Base-by-base conservation (phyloP, 495 filamentous ascomycete species). In the Trypethelium eluteriae region DNA sequence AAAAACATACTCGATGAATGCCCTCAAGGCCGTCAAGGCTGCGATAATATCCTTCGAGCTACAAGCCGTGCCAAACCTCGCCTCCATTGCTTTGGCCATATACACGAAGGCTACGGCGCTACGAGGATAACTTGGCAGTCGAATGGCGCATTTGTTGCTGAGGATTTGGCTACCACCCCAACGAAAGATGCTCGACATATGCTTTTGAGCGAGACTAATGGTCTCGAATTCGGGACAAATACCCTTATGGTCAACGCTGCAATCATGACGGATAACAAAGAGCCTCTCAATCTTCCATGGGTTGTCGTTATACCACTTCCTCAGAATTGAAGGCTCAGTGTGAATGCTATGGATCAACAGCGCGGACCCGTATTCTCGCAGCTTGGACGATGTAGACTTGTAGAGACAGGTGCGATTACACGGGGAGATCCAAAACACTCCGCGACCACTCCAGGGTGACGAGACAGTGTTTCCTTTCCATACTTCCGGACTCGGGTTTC, bases 1-100 rank as follows among this genome's bases (percentile, higher is more conserved):
- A 69, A 76, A 3, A 79, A 79, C 0, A 75, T 88, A 2, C 75
- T 88, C 4, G 90, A 92, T 71, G 62, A 71, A 5, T 53, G 49
- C 18, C 49, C 49, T 53, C 12, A 53, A 14, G 49, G 49, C 11
- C 11, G 18, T 18, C 49, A 53, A 5, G 83, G 83, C 0, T 86
- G 83, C 69, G 71, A 77, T 50, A 73, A 79, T 67, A 71, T 86
- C 12, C 72, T 74, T 7, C 70, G 74, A 1, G 85, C 84, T 0
- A 77, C 79, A 5, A 62, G 66, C 49, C 70, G 81, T 36, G 78
- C 77, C 11, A 77, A 72, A 57, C 85, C 85, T 2, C 74, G 75
- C 35, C 39, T 87, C 41, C 83, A 86, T 75, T 80, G 83, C 34
- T 87, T 86, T 69, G 85, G 85, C 2, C 85, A 87, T 76, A 82